Base-by-base conservation (phyloP, 257 asterid species). In the Solanum bulbocastanum region DNA sequence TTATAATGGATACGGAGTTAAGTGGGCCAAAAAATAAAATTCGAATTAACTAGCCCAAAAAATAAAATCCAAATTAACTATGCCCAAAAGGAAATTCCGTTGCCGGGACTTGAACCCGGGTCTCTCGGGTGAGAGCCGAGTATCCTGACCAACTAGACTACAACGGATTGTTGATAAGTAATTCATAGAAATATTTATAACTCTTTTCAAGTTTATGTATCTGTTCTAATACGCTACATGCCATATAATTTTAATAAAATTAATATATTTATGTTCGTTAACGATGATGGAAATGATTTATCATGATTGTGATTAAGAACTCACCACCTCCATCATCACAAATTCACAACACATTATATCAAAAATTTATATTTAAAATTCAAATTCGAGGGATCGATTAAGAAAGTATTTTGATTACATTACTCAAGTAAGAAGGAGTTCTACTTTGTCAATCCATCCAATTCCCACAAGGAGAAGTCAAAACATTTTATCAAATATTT, bases 51-150 rank as follows among this genome's bases (percentile, higher is more conserved):
- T 44, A 11, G 52, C 18, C 18, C 5, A 44, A 37, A 37, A 35
- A 35, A 35, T 35, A 35, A 35, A 39, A 46, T 13, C 16, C 4
- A 6, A 49, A 49, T 5, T 2, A 49, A 49, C 3, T 1, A 15
- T 12, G 22, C 23, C 23, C 3, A 52, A 16, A 52, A 52, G 5
- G 0, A 2, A 16, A 16, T 52, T 52, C n/a, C 69, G 44, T 96
- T 94, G 96, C 97, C 98, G 98, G 98, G 98, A 93, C 94, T 94
- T 81, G 98, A 95, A 96, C 98, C 95, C 98, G 95, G 96, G 95
- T 94, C 96, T 92, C 96, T 93, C 96, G 96, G 98, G 98, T 95
- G 98, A 96, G 98, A 95, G 98, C 98, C 96, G 97, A 94, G 96
- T 95, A 94, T 95, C 98, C 98, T 95, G 30, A 96, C 98, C 99